Evolutionary conservation across 495 filamentous ascomycete species (phyloP), one percentile per base, ranked within the genome.

Genomic region (Pyronema domesticum): DNA sequence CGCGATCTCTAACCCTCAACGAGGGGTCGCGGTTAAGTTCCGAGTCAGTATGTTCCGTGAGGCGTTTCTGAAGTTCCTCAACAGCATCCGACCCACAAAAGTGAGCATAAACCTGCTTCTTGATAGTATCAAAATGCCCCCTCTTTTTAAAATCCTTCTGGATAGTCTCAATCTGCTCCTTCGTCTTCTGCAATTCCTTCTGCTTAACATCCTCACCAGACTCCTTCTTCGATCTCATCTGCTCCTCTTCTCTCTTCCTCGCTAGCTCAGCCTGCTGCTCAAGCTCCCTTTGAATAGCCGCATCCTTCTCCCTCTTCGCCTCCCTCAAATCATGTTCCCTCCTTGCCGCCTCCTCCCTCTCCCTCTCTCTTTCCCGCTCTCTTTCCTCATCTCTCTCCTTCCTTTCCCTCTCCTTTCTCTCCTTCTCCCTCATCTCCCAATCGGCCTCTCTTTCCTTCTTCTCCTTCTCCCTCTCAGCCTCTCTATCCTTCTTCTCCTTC

Each of bases 11-110:
- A 7, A 79, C 77, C 1, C 85, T 74, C 36, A 82, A 67, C 14
- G 70, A 73, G 0, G 81, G 75, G 58, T 85, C 76, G 45, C 78
- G 75, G 51, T 82, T 78, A 46, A 84, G 80, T 58, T 85, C 81
- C 7, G 72, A 70, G 51, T 82, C 75, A 13, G 79, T 75, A 37
- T 80, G 67, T 46, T 74, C 68, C 53, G 77, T 69, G 37, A 84
- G 67, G 18, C 73, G 60, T 34, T 69, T 68, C 33, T 68, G 73
- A 48, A 84, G 78, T 3, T 79, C 8, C 55, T 47, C 35, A 37
- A 40, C 40, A 11, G 33, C 33, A 3, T 37, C 78, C 52, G 73
- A 74, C 52, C 79, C 73, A 54, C 76, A 71, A 52, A 82, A 83
- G 48, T 77, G 73, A n/a, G 76, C 71, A 69, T 76, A 82, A 11